Conservation (phyloP, 441 rosid genomes). For the Populus hybrid region DNA sequence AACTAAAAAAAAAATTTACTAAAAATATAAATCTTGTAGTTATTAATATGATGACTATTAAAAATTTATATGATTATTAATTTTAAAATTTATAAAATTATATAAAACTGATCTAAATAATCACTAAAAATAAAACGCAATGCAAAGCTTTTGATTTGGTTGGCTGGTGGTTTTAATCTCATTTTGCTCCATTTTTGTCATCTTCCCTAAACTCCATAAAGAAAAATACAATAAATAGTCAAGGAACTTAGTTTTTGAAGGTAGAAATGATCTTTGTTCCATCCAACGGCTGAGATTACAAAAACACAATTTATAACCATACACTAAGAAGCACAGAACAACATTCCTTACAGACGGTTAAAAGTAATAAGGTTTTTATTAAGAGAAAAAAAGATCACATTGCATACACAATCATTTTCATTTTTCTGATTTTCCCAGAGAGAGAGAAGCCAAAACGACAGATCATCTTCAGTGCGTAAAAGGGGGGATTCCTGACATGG, state of each 20-base stretch:
- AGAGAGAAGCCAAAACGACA: neutral
- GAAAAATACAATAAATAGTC: too few species aligned
- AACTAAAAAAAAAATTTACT: too few species aligned
- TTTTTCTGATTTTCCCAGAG: neutral
- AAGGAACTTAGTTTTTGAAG: too few species aligned
- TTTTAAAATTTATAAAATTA: too few species aligned
- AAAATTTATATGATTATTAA: too few species aligned
- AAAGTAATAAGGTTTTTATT: neutral
- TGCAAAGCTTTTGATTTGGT: neutral
- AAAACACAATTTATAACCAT: neutral
- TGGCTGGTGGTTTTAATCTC: neutral
- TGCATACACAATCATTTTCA: neutral
- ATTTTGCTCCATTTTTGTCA: neutral
- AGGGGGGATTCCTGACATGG: neutral
- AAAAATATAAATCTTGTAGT: too few species aligned
- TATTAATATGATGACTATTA: too few species aligned
- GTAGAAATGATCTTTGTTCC: neutral
- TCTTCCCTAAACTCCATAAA: neutral
- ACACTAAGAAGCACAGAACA: neutral
- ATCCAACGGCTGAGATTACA: neutral
- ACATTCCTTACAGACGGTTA: neutral
- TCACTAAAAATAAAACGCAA: neutral
- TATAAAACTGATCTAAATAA: too few species aligned
- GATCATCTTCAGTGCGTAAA: neutral
- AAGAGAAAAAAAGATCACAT: neutral